phyloP scores from a whole-genome alignment of 768 basidiomycete genomes.

The Kondoa subrosea region DNA sequence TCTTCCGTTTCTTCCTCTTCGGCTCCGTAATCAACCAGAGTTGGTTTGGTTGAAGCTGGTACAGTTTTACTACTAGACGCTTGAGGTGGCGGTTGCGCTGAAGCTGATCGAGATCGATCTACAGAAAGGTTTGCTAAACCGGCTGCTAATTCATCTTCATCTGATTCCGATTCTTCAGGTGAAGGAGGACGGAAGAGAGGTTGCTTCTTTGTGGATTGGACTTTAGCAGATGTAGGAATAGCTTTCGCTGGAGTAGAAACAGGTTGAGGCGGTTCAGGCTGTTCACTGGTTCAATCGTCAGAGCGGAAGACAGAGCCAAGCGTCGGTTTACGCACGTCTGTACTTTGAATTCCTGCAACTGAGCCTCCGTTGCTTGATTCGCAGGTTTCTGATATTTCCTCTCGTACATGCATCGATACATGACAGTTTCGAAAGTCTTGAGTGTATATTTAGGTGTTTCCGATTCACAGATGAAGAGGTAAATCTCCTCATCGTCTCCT shows the following conservation, averaged over 20 bases:
- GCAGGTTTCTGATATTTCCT: conserved; percentile 64
- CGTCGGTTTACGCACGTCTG: conserved; percentile 40
- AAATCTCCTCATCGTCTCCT: conserved; percentile 77
- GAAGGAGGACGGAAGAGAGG: conserved; percentile 23
- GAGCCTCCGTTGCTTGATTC: conserved; percentile 48
- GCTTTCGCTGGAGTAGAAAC: background rate
- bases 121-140: conserved; percentile 3
- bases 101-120: background rate
- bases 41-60: background rate
- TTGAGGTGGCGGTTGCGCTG: background rate
- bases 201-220: conserved; percentile 14
- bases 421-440: conserved; percentile 78
- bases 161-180: conserved; percentile 10
- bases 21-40: conserved; percentile 3
- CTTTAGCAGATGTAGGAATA: background rate
- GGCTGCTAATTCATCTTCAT: conserved; percentile 23
- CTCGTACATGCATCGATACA: conserved; percentile 93
- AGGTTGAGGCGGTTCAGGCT: background rate
- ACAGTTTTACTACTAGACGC: background rate
- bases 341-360: conserved; percentile 66
- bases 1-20: conserved; percentile 16
- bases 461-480: conserved; percentile 58
- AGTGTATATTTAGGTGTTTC: conserved; percentile 38
- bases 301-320: conserved; percentile 27
- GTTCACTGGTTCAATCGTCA: too few relatives aligned